Evolutionary conservation across 148 eudicot genomes (phyloP).

Genomic region (Limonium bicolor): DNA sequence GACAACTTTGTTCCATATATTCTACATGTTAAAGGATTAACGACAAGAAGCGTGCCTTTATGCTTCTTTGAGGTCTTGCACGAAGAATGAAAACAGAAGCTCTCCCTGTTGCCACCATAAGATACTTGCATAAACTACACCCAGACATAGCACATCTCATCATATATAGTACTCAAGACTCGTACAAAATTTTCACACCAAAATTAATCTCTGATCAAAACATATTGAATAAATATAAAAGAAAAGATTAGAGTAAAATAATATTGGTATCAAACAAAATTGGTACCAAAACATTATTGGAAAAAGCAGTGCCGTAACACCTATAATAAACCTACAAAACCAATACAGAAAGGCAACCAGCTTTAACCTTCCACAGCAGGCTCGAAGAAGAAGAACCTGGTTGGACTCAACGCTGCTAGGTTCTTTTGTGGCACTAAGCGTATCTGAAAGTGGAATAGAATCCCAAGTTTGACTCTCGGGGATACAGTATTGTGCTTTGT

Average conservation of each 20-base stretch:
- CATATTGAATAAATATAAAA: too few relatives aligned
- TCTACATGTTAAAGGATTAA: neutral
- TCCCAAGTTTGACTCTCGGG: constrained; percentile 88
- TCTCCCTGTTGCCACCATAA: constrained; percentile 84
- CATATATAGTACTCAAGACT: too few relatives aligned
- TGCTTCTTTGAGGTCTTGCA: constrained; percentile 25
- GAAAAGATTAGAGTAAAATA: too few relatives aligned
- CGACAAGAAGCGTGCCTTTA: constrained; percentile 31
- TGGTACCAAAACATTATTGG: too few relatives aligned
- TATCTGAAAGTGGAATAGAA: constrained; percentile 49
- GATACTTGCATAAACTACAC: constrained; percentile 73
- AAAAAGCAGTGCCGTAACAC: too few relatives aligned
- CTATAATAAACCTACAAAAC: too few relatives aligned
- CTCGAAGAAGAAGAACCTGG: constrained; percentile 41
- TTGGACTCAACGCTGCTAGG: constrained; percentile 21
- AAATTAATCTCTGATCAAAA: too few relatives aligned
- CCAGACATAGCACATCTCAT: too few relatives aligned
- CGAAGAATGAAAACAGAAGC: constrained; percentile 61
- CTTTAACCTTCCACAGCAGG: constrained; percentile 83
- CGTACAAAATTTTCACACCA: too few relatives aligned
- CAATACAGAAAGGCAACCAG: too few relatives aligned
- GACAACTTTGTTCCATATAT: too few relatives aligned
- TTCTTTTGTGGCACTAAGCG: constrained; percentile 28
- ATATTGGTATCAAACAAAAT: too few relatives aligned
- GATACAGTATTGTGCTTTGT: constrained; percentile 57